Conservation (phyloP, 495 filamentous ascomycete genomes). For the Hypomontagnella monticulosa region DNA sequence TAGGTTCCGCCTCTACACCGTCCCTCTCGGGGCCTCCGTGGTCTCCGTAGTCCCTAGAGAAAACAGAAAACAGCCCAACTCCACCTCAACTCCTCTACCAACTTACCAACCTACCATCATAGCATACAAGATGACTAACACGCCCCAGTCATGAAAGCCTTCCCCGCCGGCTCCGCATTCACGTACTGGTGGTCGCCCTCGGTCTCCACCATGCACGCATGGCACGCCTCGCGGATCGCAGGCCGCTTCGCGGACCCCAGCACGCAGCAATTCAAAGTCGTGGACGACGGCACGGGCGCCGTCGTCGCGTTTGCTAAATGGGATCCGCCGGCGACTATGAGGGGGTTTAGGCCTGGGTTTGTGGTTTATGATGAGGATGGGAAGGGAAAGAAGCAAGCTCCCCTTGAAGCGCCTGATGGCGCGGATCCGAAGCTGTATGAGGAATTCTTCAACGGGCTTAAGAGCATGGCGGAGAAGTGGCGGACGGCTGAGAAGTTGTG, state of each 20-base stretch:
- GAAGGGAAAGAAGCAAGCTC: background rate
- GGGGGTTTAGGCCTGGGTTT: conserved; percentile 31
- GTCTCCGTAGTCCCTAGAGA: no score
- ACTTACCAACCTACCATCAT: no score
- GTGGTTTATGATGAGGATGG: conserved; percentile 22
- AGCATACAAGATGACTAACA: conserved; percentile 1
- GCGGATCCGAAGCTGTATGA: conserved; percentile 25
- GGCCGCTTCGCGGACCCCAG: conserved; percentile 34
- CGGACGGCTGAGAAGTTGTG: conserved; percentile 35
- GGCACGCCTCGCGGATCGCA: conserved; percentile 31
- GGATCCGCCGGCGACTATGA: conserved; percentile 29
- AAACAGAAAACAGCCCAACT: no score
- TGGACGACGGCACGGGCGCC: conserved; percentile 21
- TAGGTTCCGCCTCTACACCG: no score
- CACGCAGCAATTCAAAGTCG: conserved; percentile 41
- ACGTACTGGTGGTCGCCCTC: conserved; percentile 41
- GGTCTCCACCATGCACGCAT: conserved; percentile 25
- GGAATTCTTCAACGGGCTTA: conserved; percentile 29
- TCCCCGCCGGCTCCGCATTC: conserved; percentile 33
- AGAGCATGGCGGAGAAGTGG: conserved; percentile 38
- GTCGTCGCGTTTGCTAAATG: conserved; percentile 44
- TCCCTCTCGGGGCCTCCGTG: no score
- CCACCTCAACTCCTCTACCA: no score
- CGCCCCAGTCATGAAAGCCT: conserved; percentile 39
- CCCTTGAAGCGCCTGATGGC: conserved; percentile 26